These are phyloP conservation scores for Lyophyllum decastes DNA, from an alignment of 768 basidiomycete genomes.

Conservation along the genomic window DNA sequence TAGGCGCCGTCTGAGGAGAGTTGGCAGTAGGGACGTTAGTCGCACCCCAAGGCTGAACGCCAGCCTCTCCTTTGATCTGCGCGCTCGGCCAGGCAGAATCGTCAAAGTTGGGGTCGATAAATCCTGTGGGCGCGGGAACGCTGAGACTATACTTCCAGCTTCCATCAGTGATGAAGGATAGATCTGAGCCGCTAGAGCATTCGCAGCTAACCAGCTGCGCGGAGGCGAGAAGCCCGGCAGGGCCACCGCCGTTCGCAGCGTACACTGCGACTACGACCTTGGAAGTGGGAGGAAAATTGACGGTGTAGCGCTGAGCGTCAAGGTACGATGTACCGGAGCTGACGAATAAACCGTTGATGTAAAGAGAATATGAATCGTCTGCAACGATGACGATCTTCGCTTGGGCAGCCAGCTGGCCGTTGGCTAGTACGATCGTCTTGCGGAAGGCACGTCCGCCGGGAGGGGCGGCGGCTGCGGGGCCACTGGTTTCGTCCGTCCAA, in stretches of 20 bases:
- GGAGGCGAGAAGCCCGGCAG: conserved; percentile 16
- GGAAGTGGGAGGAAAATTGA: conserved; percentile 10
- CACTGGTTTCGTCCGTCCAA: conserved; percentile 28
- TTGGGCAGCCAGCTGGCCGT: conserved; percentile 20
- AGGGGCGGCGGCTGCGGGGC: conserved; percentile 13
- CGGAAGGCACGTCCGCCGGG: conserved; percentile 27
- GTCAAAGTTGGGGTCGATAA: conserved; percentile 7
- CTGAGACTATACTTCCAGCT: conserved; percentile 22
- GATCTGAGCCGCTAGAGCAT: conserved; percentile 8
- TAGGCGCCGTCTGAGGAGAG: conserved; percentile 1
- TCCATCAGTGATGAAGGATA: conserved; percentile 18
- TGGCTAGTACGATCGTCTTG: conserved; percentile 23
- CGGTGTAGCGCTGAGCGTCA: conserved; percentile 15
- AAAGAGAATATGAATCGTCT: conserved; percentile 27
- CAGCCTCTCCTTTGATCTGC: conserved; percentile 20
- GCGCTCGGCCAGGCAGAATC: conserved; percentile 22
- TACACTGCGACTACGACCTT: conserved; percentile 18
- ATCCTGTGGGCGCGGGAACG: conserved; percentile 3
- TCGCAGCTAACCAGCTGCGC: conserved; percentile 13
- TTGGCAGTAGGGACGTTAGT: neutral
- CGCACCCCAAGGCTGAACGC: conserved; percentile 21
- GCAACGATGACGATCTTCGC: conserved; percentile 23
- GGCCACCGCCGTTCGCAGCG: neutral
- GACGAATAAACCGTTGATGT: conserved; percentile 25
- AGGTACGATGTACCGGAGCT: conserved; percentile 15